Percentiles rank a stretch among this genome's conserved stretches.
Conservation (phyloP, 1,284 basidiomycete species). For the Schizopora paradoxa region DNA sequence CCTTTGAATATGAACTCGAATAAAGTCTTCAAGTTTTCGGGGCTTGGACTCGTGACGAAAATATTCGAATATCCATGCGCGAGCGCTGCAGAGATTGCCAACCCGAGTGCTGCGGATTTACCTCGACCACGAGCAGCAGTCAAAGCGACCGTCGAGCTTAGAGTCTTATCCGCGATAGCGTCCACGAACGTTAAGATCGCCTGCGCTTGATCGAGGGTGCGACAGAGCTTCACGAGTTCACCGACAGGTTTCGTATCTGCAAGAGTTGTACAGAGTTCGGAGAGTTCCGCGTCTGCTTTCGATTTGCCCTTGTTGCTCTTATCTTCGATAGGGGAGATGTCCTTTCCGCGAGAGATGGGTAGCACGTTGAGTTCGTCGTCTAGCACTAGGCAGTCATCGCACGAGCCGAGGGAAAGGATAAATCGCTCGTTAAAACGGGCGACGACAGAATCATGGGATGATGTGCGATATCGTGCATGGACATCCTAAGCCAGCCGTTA, state of each 20-base stretch:
- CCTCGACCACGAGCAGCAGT: slow-evolving; percentile 95
- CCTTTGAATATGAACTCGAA: slow-evolving; percentile 99
- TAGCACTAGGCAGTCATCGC: slow-evolving; percentile 86
- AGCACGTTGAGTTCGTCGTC: slow-evolving; percentile 99
- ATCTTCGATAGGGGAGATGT: slow-evolving; percentile 74
- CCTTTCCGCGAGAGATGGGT: slow-evolving; percentile 94
- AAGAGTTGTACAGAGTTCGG: slow-evolving; percentile 77
- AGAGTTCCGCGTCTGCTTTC: slow-evolving; percentile 64
- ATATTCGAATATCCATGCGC: slow-evolving; percentile 97
- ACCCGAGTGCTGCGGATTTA: slow-evolving; percentile 93
- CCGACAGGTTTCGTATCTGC: slow-evolving; percentile 86
- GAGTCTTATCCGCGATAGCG: slow-evolving; percentile 86
- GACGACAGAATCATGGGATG: slow-evolving; percentile 84
- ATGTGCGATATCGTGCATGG: slow-evolving; percentile 88
- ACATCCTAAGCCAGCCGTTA: slow-evolving; percentile 64
- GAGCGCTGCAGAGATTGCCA: slow-evolving; percentile 90
- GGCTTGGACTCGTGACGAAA: slow-evolving; percentile 96
- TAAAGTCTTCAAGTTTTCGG: slow-evolving; percentile 96
- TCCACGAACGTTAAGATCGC: slow-evolving; percentile 91
- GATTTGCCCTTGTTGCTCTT: slow-evolving; percentile 40
- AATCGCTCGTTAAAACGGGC: slow-evolving; percentile 99
- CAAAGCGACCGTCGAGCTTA: slow-evolving; percentile 92
- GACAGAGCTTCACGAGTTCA: slow-evolving; percentile 86
- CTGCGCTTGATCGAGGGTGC: slow-evolving; percentile 91
- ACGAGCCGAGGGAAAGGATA: slow-evolving; percentile 89